Conservation (phyloP, 2,329 filamentous ascomycete genomes). For the Neonectria coccinea region DNA sequence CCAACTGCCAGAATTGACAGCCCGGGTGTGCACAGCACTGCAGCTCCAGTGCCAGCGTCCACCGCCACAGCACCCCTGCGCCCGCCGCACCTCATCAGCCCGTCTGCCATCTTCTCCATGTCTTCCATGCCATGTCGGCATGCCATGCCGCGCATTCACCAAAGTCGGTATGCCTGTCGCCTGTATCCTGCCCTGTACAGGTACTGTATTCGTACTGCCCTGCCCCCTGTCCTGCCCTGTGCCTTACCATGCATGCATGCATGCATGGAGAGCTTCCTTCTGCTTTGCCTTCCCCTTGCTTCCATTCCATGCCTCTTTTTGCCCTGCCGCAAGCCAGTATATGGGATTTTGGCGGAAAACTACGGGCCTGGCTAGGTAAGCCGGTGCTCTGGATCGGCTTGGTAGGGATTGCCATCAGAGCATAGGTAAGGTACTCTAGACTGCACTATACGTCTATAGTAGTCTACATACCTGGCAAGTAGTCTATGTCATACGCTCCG, state of each 20-base stretch:
- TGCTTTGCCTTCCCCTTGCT: not conserved
- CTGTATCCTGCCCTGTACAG: not conserved
- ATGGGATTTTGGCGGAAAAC: slow-evolving; percentile 16
- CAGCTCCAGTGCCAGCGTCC: not conserved
- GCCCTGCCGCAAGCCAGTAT: not conserved
- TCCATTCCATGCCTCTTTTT: not conserved
- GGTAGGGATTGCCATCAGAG: slow-evolving; percentile 28
- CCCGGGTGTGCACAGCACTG: slow-evolving; percentile 3
- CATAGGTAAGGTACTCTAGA: too few species aligned
- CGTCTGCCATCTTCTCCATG: slow-evolving; percentile 11
- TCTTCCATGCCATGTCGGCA: slow-evolving; percentile 14
- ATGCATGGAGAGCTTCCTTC: not conserved
- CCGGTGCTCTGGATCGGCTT: slow-evolving; percentile 27
- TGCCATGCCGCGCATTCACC: slow-evolving; percentile 13
- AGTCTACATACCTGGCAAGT: too few species aligned
- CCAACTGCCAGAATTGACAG: slow-evolving; percentile 6
- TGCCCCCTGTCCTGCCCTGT: not conserved
- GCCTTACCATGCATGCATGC: not conserved
- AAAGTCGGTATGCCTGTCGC: slow-evolving; percentile 11
- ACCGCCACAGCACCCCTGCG: slow-evolving; percentile 2
- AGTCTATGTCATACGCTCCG: not conserved
- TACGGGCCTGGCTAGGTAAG: slow-evolving; percentile 1
- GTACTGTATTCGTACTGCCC: not conserved
- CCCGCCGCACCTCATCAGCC: not conserved
- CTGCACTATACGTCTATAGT: too few species aligned